Evolutionary conservation across 1,139 yeast genomes (phyloP).

Genomic region (Diutina ranongensis): DNA sequence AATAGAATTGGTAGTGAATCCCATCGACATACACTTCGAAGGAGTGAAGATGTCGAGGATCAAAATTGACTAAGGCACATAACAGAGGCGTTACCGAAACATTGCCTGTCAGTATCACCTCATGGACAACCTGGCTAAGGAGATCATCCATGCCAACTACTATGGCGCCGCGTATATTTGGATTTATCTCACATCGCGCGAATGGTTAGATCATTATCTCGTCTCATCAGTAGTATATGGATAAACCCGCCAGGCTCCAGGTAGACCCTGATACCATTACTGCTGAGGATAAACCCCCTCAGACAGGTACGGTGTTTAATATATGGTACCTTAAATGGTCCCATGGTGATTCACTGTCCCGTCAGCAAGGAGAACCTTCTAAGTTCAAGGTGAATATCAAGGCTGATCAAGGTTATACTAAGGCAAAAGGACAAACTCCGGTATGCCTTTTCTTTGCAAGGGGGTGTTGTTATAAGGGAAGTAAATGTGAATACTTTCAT

Average conservation of each 20-base stretch:
- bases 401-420: conserved; percentile 66
- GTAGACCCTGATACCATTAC: conserved; percentile 53
- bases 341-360: conserved; percentile 40
- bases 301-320: conserved; percentile 71
- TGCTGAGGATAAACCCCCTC: conserved; percentile 61
- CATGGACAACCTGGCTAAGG: neutral
- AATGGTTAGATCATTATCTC: too few relatives aligned
- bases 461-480: conserved; percentile 77
- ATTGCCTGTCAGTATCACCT: neutral
- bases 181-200: too few relatives aligned
- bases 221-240: too few relatives aligned
- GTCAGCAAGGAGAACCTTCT: conserved; percentile 20
- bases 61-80: neutral
- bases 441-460: conserved; percentile 81
- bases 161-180: too few relatives aligned
- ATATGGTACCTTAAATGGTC: conserved; percentile 88
- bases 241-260: conserved; percentile 51
- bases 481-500: conserved; percentile 66
- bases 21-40: neutral
- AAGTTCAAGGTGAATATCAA: conserved; percentile 45
- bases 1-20: neutral
- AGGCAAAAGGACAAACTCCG: conserved; percentile 37
- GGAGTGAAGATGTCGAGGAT: neutral
- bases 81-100: neutral
- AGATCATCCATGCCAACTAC: neutral